These are phyloP conservation scores for Mortierella sp. DNA, from an alignment of 371 early-diverging fungal genomes.

Conservation along the genomic window DNA sequence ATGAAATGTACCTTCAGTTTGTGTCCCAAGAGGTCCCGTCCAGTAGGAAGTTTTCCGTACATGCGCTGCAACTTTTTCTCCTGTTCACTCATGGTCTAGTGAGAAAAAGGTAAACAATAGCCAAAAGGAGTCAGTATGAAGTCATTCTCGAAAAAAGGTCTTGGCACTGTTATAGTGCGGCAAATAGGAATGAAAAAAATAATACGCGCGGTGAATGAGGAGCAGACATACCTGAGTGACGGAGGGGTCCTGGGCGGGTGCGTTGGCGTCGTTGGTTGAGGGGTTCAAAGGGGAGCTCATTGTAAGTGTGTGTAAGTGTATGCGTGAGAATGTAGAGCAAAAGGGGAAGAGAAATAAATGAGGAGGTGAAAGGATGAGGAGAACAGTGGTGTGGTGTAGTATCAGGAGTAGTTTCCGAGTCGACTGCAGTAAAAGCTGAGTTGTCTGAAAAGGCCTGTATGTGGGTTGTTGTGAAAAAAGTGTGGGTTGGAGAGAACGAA, in stretches of 20 bases:
- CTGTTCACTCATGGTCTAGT: slow-evolving; percentile 80
- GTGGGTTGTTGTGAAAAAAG: background rate
- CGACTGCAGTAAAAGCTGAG: background rate
- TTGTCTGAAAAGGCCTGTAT: background rate
- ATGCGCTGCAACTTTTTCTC: slow-evolving; percentile 85
- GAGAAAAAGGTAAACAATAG: background rate
- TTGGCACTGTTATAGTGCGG: background rate
- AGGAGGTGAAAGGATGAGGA: background rate
- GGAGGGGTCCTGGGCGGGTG: slow-evolving; percentile 20
- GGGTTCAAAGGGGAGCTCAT: slow-evolving; percentile 57
- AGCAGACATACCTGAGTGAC: slow-evolving; percentile 26
- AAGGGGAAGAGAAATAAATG: background rate
- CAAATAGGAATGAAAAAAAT: background rate
- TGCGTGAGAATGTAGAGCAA: slow-evolving; percentile 3
- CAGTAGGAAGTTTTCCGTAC: slow-evolving; percentile 90
- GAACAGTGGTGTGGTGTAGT: background rate
- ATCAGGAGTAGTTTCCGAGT: background rate
- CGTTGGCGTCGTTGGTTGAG: slow-evolving; percentile 16
- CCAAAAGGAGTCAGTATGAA: slow-evolving; percentile 22
- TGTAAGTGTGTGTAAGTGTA: background rate
- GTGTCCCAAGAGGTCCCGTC: slow-evolving; percentile 81
- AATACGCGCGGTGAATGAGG: background rate
- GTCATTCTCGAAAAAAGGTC: slow-evolving; percentile 9
- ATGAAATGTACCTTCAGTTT: slow-evolving; percentile 76
- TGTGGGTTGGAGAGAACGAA: background rate